Conservation (phyloP, 164 flowering plant species). For the Chimonanthus praecox region DNA sequence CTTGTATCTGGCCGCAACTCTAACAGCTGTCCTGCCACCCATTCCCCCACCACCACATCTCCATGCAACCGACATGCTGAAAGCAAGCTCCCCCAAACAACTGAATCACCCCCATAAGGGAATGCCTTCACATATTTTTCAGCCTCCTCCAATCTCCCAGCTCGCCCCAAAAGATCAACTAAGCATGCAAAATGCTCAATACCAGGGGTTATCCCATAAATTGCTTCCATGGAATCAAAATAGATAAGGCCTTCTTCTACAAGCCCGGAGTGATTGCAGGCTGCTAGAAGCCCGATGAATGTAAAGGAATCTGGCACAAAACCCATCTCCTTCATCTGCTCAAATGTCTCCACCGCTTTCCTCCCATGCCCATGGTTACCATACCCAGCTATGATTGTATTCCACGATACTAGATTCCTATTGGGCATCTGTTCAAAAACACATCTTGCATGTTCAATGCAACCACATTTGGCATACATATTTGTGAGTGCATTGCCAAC, state of each 20-base stretch:
- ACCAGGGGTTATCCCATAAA: conserved; percentile 38
- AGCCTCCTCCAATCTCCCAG: conserved; percentile 58
- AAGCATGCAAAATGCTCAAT: conserved; percentile 61
- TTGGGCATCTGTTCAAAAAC: conserved; percentile 34
- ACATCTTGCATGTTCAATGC: conserved; percentile 31
- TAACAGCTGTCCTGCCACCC: conserved; percentile 37
- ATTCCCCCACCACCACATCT: conserved; percentile 41
- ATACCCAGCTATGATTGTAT: conserved; percentile 55
- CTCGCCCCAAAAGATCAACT: conserved; percentile 66
- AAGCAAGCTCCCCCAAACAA: conserved; percentile 65
- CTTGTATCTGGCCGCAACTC: conserved; percentile 37
- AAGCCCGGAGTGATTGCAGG: conserved; percentile 75
- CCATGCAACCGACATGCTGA: conserved; percentile 62
- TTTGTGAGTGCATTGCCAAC: conserved; percentile 63
- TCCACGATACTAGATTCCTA: conserved; percentile 63
- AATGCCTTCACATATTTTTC: conserved; percentile 34
- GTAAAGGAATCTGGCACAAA: conserved; percentile 61
- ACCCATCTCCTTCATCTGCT: conserved; percentile 39
- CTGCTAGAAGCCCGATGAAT: conserved; percentile 45
- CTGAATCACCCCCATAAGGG: conserved; percentile 36
- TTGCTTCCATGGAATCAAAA: conserved; percentile 46
- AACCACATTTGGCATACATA: conserved; percentile 86
- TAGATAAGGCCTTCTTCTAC: conserved; percentile 42
- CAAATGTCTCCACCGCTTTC: conserved; percentile 39
- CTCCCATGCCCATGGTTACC: conserved; percentile 59